Conservation (phyloP, 2,329 filamentous ascomycete species). For the Karstenula rhodostoma region DNA sequence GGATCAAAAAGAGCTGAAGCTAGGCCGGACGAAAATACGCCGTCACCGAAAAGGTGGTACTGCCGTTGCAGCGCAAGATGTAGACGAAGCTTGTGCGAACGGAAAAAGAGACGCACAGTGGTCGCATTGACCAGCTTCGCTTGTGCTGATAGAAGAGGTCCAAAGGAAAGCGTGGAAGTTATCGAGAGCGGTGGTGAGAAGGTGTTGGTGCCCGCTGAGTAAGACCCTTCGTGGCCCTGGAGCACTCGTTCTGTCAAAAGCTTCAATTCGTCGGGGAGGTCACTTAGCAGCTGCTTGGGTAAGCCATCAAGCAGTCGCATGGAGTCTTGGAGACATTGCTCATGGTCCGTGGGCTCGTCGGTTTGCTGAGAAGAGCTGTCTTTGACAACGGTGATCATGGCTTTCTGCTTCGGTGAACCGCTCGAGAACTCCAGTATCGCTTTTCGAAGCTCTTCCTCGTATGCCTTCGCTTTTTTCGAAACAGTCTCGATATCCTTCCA, state of each 20-base stretch:
- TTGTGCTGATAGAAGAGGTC: conserved; percentile 76
- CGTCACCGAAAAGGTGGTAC: conserved; percentile 86
- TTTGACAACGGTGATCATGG: not conserved
- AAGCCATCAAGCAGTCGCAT: conserved; percentile 34
- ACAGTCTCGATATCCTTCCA: conserved; percentile 74
- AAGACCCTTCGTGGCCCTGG: not conserved
- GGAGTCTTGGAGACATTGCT: conserved; percentile 38
- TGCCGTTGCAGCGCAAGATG: conserved; percentile 79
- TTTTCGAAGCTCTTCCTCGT: conserved; percentile 54
- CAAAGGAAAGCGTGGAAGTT: conserved; percentile 75
- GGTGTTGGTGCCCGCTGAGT: conserved; percentile 12
- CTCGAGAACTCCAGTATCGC: conserved; percentile 39
- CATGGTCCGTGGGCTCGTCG: conserved; percentile 19
- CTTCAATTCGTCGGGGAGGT: conserved; percentile 40
- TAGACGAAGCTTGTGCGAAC: conserved; percentile 71
- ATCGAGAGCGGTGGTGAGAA: conserved; percentile 64
- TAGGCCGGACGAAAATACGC: conserved; percentile 80
- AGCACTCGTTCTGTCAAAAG: conserved; percentile 33
- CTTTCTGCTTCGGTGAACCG: conserved; percentile 5
- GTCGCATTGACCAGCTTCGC: conserved; percentile 79
- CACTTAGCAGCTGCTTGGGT: conserved; percentile 23
- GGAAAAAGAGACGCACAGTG: conserved; percentile 79
- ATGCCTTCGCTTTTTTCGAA: conserved; percentile 65
- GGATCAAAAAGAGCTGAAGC: conserved; percentile 86
- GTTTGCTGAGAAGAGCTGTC: conserved; percentile 2